Evolutionary conservation across 2,329 filamentous ascomycete species (phyloP).

Genomic region (Neonectria faginata): DNA sequence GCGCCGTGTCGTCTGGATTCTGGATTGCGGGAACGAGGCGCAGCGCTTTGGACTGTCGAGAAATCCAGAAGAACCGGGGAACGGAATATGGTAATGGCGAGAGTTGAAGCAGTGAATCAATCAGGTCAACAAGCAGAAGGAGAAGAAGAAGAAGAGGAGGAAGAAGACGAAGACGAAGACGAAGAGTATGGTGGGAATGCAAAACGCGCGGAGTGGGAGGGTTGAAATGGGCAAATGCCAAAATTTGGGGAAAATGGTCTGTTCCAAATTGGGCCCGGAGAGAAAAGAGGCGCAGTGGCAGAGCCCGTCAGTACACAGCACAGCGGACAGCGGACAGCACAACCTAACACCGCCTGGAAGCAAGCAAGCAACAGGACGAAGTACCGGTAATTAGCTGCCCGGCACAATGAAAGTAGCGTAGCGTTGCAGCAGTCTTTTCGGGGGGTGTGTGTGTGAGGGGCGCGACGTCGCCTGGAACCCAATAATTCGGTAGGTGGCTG

Average conservation of each 20-base stretch:
- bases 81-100: constrained; percentile 7
- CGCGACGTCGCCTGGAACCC: constrained; percentile 20
- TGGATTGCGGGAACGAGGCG: constrained; percentile 15
- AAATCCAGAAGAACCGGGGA: constrained; percentile 29
- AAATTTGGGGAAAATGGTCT: constrained; percentile 15
- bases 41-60: constrained; percentile 8
- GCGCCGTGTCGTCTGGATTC: constrained; percentile 32
- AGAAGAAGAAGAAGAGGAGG: constrained; percentile 5
- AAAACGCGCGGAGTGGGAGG: constrained; percentile 13
- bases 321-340: no score
- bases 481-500: constrained; percentile 20
- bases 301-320: constrained; percentile 10
- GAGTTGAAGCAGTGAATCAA: constrained; percentile 1
- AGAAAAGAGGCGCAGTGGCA: constrained; percentile 23
- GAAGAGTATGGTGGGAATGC: constrained; percentile 11
- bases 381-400: background rate
- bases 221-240: constrained; percentile 19
- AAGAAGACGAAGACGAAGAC: constrained; percentile 12
- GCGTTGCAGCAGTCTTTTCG: background rate
- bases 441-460: background rate
- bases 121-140: constrained; percentile 4
- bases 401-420: background rate
- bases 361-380: background rate
- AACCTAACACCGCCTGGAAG: no score
- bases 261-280: constrained; percentile 30